Evolutionary conservation across 1,284 basidiomycete genomes (phyloP).

Genomic region (Trametes versicolor): DNA sequence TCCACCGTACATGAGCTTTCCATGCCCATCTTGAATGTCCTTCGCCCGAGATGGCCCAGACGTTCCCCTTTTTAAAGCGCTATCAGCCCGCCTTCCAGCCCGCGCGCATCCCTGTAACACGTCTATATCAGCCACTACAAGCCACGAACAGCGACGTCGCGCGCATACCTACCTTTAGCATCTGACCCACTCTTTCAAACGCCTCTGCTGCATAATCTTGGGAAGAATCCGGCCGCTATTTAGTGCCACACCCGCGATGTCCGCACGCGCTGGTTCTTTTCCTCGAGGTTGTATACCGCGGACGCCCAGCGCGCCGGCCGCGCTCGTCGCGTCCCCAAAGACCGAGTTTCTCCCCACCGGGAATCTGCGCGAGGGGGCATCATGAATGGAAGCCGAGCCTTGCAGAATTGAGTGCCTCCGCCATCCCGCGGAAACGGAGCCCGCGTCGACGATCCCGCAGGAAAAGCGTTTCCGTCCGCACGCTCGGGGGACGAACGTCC

Average conservation of each 20-base stretch:
- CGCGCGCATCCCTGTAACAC: not conserved
- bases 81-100: not conserved
- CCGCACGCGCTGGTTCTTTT: not conserved
- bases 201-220: not conserved
- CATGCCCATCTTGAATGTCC: not conserved
- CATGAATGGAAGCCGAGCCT: constrained; percentile 53
- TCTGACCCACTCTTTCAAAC: not conserved
- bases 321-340: not conserved
- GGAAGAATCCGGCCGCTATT: constrained; percentile 6
- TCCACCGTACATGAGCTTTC: not conserved
- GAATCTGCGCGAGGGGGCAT: constrained; percentile 1
- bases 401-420: not conserved
- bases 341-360: constrained; percentile 3
- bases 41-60: not conserved
- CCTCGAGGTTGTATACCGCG: constrained; percentile 1
- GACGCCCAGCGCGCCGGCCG: not conserved
- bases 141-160: not conserved
- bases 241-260: constrained; percentile 10
- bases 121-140: not conserved
- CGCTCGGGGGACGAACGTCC: constrained; percentile 68
- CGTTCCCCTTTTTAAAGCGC: not conserved
- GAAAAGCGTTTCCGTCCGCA: constrained; percentile 83
- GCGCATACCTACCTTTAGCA: not conserved
- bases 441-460: constrained; percentile 76
- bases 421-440: constrained; percentile 1